phyloP scores from a whole-genome alignment of 2,329 filamentous ascomycete genomes.

The Cercospora sesami region DNA sequence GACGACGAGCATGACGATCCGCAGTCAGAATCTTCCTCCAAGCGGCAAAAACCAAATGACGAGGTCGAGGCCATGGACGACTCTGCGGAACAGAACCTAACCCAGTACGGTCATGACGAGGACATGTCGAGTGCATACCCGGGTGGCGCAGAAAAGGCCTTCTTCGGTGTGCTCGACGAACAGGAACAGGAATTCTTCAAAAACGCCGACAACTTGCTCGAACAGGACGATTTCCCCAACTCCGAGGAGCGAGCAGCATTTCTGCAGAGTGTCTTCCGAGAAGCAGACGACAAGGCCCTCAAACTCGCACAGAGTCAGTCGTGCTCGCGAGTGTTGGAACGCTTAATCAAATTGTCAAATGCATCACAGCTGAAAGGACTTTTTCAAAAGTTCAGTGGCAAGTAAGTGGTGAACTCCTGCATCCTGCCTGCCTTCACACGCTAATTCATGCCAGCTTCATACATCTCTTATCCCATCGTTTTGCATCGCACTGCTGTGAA shows the following conservation, averaged over 20 bases:
- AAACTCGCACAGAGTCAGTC: slow-evolving; percentile 96
- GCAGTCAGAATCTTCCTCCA: slow-evolving; percentile 40
- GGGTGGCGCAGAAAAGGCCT: slow-evolving; percentile 63
- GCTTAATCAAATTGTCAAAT: slow-evolving; percentile 78
- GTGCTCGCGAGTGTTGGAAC: slow-evolving; percentile 89
- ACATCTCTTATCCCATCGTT: slow-evolving; percentile 88
- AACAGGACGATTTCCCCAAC: slow-evolving; percentile 77
- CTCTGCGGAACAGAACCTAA: slow-evolving; percentile 37
- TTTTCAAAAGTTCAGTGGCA: slow-evolving; percentile 79
- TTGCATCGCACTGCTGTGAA: slow-evolving; percentile 96
- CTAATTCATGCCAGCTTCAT: slow-evolving; percentile 59
- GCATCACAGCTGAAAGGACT: slow-evolving; percentile 79
- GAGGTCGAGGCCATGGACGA: slow-evolving; percentile 23
- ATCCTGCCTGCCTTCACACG: background rate
- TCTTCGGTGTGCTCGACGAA: slow-evolving; percentile 89
- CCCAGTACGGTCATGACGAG: slow-evolving; percentile 29
- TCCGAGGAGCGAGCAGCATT: slow-evolving; percentile 59
- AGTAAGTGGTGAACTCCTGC: slow-evolving; percentile 50
- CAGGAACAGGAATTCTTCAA: slow-evolving; percentile 96
- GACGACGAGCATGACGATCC: slow-evolving; percentile 46
- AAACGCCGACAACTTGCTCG: slow-evolving; percentile 82
- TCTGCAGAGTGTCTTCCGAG: slow-evolving; percentile 78
- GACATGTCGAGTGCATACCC: slow-evolving; percentile 34
- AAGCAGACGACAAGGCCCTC: slow-evolving; percentile 88
- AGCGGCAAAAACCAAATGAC: slow-evolving; percentile 43